Evolutionary conservation across 768 basidiomycete species (phyloP), one percentile per base, ranked within the genome.

Genomic region (Lyophyllum semitale): DNA sequence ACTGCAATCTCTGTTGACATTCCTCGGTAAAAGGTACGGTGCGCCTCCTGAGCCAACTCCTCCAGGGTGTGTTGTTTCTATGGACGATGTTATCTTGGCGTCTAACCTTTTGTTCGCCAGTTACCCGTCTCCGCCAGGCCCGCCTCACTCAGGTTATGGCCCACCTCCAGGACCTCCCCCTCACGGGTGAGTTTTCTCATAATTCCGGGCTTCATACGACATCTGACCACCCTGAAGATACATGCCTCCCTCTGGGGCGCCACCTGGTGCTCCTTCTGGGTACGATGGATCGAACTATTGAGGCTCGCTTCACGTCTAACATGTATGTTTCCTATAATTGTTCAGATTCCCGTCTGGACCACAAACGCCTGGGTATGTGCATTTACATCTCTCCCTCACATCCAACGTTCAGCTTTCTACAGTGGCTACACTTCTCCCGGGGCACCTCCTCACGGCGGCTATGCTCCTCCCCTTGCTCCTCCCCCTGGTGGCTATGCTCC

Each of bases 1-100:
- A 11, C 3, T 23, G 4, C n/a, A 5, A 42, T 23, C 29, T 22
- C 44, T 29, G 27, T 29, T 38, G 23, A 54, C 20, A 26, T 30
- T 44, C 11, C 8, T 51, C 3, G 38, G 13, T 43, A 27, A 15
- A 40, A 69, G 71, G 8, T 71, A 69, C 52, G 65, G 63, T 17
- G 54, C 65, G 12, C 69, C 66, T 55, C 61, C 74, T 23, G 74
- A 72, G 17, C 71, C 72, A 8, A 70, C 73, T 18, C 69, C 70
- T 22, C 64, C 68, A 50, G 69, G 72, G 64, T 73, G 65, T 25
- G 64, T 41, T 47, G 9, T 9, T 18, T 32, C 27, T 9, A 37
- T 29, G 3, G n/a, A 44, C 37, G 42, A 37, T 53, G 33, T 51
- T 38, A 11, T 48, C 15, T 23, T 22, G 4, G 33, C 32, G 30